phyloP scores from a whole-genome alignment of 2,329 filamentous ascomycete species.

The Rutstroemia sp. region DNA sequence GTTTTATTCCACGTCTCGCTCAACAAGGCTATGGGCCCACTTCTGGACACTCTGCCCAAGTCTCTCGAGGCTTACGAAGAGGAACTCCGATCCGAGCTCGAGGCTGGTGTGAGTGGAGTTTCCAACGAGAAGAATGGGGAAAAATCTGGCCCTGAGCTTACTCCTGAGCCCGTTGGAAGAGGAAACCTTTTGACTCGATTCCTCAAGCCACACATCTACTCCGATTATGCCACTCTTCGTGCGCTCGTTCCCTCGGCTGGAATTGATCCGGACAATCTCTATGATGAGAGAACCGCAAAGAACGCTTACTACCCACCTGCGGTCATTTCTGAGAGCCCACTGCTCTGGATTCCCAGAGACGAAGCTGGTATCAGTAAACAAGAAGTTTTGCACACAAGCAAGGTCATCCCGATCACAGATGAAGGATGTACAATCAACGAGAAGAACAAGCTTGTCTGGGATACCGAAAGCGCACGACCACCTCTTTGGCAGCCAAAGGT shows the following conservation, averaged over 20 bases:
- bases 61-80: conserved; percentile 56
- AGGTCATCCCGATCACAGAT: conserved; percentile 72
- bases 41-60: conserved; percentile 54
- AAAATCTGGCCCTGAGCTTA: conserved; percentile 1
- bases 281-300: conserved; percentile 52
- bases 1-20: conserved; percentile 68
- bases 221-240: conserved; percentile 64
- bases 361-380: conserved; percentile 66
- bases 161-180: conserved; percentile 36
- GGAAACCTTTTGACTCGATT: conserved; percentile 58
- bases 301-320: conserved; percentile 70
- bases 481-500: conserved; percentile 51
- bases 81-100: conserved; percentile 23
- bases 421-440: conserved; percentile 65
- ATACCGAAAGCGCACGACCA: conserved; percentile 45
- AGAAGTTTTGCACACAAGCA: conserved; percentile 65
- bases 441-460: conserved; percentile 58
- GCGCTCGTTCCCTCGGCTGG: conserved; percentile 55
- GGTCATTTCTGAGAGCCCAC: conserved; percentile 51
- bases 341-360: conserved; percentile 83
- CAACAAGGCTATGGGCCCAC: conserved; percentile 64
- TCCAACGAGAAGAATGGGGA: conserved; percentile 22
- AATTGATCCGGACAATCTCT: conserved; percentile 41
- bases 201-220: conserved; percentile 70
- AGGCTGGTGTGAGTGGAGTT: conserved; percentile 12